A percentile compares a stretch with the other conserved stretches of the same genome.
These are phyloP conservation scores for Gaeumannomyces tritici DNA, from an alignment of 2,329 filamentous ascomycete genomes.

Conservation along the genomic window DNA sequence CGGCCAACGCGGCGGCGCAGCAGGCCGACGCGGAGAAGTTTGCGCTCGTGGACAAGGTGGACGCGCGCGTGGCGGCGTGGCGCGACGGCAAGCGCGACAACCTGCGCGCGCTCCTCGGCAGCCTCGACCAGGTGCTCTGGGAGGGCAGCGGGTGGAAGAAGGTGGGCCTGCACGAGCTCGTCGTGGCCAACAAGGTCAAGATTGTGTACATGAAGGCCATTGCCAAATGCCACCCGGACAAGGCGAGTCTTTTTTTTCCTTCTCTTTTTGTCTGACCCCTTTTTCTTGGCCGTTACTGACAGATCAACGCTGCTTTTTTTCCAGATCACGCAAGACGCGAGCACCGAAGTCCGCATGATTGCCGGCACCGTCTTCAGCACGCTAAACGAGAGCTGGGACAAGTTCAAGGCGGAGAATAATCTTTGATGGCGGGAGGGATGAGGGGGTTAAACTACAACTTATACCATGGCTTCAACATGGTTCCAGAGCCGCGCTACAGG, in stretches of 20 bases:
- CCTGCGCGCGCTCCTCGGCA: slow-evolving; percentile 75
- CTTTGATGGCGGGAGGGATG: slow-evolving; percentile 27
- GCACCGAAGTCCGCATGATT: slow-evolving; percentile 56
- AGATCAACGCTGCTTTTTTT: no score
- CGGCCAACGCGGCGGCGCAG: slow-evolving; percentile 77
- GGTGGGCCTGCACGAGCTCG: slow-evolving; percentile 84
- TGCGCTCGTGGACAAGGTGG: slow-evolving; percentile 75
- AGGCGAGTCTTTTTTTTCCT: slow-evolving; percentile 52
- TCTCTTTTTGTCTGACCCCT: background rate
- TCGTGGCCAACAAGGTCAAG: slow-evolving; percentile 92
- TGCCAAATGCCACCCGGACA: slow-evolving; percentile 95
- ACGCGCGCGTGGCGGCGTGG: slow-evolving; percentile 71
- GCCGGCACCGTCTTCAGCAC: slow-evolving; percentile 57
- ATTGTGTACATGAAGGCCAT: slow-evolving; percentile 99
- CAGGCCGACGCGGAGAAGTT: slow-evolving; percentile 89
- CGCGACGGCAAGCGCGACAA: slow-evolving; percentile 90
- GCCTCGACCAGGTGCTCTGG: slow-evolving; percentile 85
- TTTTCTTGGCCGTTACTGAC: background rate
- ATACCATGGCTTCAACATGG: background rate
- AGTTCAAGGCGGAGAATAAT: slow-evolving; percentile 61
- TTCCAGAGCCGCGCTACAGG: no score
- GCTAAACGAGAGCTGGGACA: slow-evolving; percentile 64
- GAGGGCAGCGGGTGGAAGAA: slow-evolving; percentile 92
- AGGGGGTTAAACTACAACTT: background rate
- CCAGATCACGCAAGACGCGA: slow-evolving; percentile 54